A percentile compares a stretch with the other conserved stretches of the same genome.
Evolutionary conservation across 139 green algal genomes (phyloP).

Genomic region (Volvox reticuliferus): DNA sequence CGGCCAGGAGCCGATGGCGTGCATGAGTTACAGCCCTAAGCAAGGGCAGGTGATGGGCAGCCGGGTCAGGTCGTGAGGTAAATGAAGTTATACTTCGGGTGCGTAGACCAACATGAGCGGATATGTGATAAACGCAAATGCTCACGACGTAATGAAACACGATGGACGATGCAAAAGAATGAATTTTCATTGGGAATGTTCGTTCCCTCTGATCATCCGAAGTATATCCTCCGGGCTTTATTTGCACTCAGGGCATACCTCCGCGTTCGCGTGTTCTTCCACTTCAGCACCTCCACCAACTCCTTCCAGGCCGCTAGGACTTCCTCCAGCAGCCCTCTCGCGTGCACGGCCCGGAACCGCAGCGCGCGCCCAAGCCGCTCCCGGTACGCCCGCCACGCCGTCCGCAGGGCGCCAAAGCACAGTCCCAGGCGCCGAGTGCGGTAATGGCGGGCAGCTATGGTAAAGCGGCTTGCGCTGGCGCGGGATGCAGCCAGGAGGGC

Average conservation of each 20-base stretch:
- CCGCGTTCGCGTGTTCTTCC: conserved; percentile 17
- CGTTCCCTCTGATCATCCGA: no score
- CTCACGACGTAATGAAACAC: no score
- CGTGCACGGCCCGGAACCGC: neutral
- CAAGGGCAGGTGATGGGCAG: no score
- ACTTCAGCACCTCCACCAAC: conserved; percentile 34
- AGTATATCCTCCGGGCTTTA: no score
- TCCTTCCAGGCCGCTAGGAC: conserved; percentile 40
- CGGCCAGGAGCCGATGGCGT: neutral
- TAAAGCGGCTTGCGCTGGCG: neutral
- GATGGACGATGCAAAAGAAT: no score
- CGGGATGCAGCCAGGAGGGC: neutral
- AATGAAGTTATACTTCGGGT: no score
- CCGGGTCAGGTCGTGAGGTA: no score
- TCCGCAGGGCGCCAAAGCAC: conserved; percentile 26
- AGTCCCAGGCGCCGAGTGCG: conserved; percentile 27
- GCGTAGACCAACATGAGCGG: no score
- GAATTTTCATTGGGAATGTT: no score
- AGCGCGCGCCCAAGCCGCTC: conserved; percentile 25
- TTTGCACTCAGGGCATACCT: neutral
- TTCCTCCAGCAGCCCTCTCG: neutral
- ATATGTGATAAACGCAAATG: no score
- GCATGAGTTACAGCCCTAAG: conserved; percentile 9
- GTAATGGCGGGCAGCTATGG: conserved; percentile 40
- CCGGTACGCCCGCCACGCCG: conserved; percentile 33